Conservation (phyloP, 257 asterid species). For the Agastache rugosa region DNA sequence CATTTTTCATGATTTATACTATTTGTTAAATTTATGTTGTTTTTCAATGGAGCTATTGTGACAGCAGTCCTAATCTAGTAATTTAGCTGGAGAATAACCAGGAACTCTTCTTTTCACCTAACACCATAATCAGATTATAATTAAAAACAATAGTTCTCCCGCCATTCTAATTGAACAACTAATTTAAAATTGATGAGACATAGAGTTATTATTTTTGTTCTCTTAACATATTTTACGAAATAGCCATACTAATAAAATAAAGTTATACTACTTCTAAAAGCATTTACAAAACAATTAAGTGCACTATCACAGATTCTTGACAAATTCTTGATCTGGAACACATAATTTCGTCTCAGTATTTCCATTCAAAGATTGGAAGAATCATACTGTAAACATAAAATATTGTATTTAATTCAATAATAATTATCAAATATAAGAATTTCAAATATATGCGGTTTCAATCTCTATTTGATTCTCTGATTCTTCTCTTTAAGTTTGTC, state of each 20-base stretch:
- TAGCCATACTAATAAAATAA: neutral
- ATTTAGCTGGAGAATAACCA: constrained; percentile 75
- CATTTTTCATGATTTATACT: too few relatives aligned
- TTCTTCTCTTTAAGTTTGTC: too few relatives aligned
- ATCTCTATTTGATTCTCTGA: too few relatives aligned
- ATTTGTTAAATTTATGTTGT: too few relatives aligned
- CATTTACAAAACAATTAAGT: constrained; percentile 15
- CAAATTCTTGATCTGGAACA: constrained; percentile 70
- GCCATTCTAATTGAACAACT: constrained; percentile 30
- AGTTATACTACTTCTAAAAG: constrained; percentile 6
- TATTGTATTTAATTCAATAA: too few relatives aligned
- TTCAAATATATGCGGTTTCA: too few relatives aligned
- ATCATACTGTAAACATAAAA: too few relatives aligned
- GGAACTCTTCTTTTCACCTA: constrained; percentile 89
- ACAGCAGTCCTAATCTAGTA: too few relatives aligned
- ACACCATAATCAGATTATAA: constrained; percentile 22
- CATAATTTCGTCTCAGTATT: constrained; percentile 20
- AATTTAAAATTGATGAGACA: neutral
- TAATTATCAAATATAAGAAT: too few relatives aligned
- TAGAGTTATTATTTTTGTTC: neutral
- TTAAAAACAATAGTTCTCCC: constrained; percentile 9
- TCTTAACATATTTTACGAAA: constrained; percentile 19
- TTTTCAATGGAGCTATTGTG: too few relatives aligned
- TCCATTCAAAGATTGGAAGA: neutral
- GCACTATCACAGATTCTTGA: constrained; percentile 37